These are phyloP conservation scores for Ophiosphaerella korrae DNA, from an alignment of 2,329 filamentous ascomycete genomes.

Conservation along the genomic window DNA sequence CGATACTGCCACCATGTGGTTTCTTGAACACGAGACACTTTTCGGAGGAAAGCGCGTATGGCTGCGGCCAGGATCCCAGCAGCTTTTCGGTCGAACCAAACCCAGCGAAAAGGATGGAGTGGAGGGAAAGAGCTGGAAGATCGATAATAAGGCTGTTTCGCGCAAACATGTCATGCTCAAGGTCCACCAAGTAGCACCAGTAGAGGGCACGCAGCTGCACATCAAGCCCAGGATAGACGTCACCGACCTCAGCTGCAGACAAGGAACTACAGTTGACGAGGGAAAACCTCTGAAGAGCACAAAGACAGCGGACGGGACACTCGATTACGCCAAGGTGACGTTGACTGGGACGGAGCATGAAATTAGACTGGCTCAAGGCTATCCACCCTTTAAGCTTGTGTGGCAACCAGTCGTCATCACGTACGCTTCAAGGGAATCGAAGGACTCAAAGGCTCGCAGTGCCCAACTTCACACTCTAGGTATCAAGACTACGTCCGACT, in stretches of 20 bases:
- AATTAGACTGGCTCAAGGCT: slow-evolving; percentile 74
- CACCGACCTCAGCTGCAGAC: slow-evolving; percentile 78
- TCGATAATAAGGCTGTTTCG: slow-evolving; percentile 83
- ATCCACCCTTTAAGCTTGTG: slow-evolving; percentile 68
- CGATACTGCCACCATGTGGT: slow-evolving; percentile 53
- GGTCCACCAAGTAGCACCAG: slow-evolving; percentile 67
- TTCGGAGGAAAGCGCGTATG: slow-evolving; percentile 72
- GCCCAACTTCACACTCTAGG: slow-evolving; percentile 79
- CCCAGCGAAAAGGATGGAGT: slow-evolving; percentile 57
- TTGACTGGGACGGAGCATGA: slow-evolving; percentile 56
- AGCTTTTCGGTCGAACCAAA: slow-evolving; percentile 81
- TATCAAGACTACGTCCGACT: slow-evolving; percentile 81
- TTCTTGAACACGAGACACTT: slow-evolving; percentile 60
- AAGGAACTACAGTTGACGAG: slow-evolving; percentile 79
- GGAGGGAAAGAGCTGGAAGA: slow-evolving; percentile 53
- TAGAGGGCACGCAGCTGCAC: slow-evolving; percentile 68
- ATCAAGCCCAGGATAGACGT: slow-evolving; percentile 73
- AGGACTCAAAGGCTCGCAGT: slow-evolving; percentile 56
- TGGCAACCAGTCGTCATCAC: slow-evolving; percentile 84
- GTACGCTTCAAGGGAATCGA: slow-evolving; percentile 74
- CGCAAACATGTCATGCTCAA: slow-evolving; percentile 83
- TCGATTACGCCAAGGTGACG: slow-evolving; percentile 30
- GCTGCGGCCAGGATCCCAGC: slow-evolving; percentile 83
- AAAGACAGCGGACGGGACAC: slow-evolving; percentile 48
- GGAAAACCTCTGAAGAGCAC: slow-evolving; percentile 67